phyloP scores from a whole-genome alignment of 805 yeast genomes.

The Saccharomycopsis amapae region DNA sequence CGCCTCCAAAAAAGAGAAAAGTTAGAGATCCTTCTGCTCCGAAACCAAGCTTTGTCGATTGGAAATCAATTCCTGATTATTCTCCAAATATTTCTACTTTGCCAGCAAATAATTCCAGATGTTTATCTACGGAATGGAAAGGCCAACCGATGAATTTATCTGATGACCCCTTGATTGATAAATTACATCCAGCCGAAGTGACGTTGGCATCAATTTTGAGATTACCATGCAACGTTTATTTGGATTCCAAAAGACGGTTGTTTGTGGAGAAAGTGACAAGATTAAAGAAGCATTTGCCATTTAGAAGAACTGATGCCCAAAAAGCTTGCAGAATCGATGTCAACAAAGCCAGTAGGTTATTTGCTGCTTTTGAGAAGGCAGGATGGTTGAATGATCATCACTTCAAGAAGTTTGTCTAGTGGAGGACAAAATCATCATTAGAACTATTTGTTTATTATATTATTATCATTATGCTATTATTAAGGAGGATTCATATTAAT shows the following conservation, averaged over 20 bases:
- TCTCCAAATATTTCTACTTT: slow-evolving; percentile 64
- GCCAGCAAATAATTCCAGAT: slow-evolving; percentile 56
- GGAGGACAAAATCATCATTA: too few species aligned
- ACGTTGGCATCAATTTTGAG: slow-evolving; percentile 81
- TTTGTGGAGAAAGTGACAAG: slow-evolving; percentile 86
- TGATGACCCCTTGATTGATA: slow-evolving; percentile 60
- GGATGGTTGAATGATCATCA: slow-evolving; percentile 84
- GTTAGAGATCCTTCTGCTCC: slow-evolving; percentile 22
- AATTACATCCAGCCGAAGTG: slow-evolving; percentile 89
- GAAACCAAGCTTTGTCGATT: slow-evolving; percentile 33
- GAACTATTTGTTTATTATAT: not conserved
- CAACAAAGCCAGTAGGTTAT: slow-evolving; percentile 87
- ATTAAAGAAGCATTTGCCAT: slow-evolving; percentile 60
- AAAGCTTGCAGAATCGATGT: slow-evolving; percentile 97
- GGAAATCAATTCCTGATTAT: slow-evolving; percentile 72
- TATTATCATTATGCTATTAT: too few species aligned
- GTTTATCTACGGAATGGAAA: slow-evolving; percentile 91
- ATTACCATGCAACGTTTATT: slow-evolving; percentile 77
- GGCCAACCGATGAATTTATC: slow-evolving; percentile 94
- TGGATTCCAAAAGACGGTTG: slow-evolving; percentile 74
- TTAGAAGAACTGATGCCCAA: slow-evolving; percentile 95
- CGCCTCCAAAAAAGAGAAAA: slow-evolving; percentile 21
- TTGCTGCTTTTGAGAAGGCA: slow-evolving; percentile 82
- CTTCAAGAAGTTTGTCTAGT: slow-evolving; percentile 42
- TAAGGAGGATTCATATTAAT: not conserved